Evolutionary conservation across 2,329 filamentous ascomycete species (phyloP), one percentile per base, ranked within the genome.

Genomic region (Stromatinia cepivora): DNA sequence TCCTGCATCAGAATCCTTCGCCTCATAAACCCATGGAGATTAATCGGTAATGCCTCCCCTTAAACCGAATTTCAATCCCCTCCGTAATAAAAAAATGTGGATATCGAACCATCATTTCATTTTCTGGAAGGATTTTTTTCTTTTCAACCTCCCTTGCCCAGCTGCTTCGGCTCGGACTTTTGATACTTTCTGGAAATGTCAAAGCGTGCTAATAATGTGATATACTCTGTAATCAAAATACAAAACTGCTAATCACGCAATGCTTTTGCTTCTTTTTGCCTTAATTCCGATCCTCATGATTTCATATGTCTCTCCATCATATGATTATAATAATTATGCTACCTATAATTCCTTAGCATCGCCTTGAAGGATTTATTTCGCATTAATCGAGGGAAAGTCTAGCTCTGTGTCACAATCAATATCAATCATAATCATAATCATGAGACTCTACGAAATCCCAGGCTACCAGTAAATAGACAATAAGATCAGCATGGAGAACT

Each of bases 1-100:
- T 50, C 59, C 59, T 63, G 59, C 59, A 63, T 39, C 31, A 11
- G 45, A 50, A 63, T 52, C 61, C 61, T 63, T 52, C 46, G 22
- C 31, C 46, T 63, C 22, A 1, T 25, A 36, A n/a, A 17, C 22
- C 59, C 59, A 50, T 52, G 59, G 45, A 50, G n/a, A 62, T 50
- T 62, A 25, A 50, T 62, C 59, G 59, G 59, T 36, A 50, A 62
- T 50, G 22, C 48, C 42, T 34, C 58, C 42, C 20, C 28, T 31
- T 17, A 61, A 15, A 31, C 20, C 28, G 52, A 34, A 22, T 53
- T 25, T 53, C 50, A 31, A 31, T 53, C 36, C 20, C 53, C 52
- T 54, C 52, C 22, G 52, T 56, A 45, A 46, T 61, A 39, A 46
- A 46, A 46, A 61, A 45, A 13, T 48, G 58, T 46, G 42, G 58